Evolutionary conservation across 768 basidiomycete species (phyloP), one percentile per base, ranked within the genome.

Genomic region (Dacryopinax primogenitus): DNA sequence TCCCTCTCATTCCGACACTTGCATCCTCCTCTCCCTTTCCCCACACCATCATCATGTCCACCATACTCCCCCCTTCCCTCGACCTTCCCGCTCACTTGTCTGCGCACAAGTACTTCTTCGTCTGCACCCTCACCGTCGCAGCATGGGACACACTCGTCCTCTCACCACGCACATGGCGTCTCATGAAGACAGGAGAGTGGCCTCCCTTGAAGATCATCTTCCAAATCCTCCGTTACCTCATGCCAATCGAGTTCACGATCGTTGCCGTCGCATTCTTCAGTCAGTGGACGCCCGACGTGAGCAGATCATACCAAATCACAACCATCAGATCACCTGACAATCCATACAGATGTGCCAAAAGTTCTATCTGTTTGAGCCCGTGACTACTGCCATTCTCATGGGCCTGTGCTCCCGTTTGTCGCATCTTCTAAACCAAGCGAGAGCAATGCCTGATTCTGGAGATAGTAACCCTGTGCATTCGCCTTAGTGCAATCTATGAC

Each of bases 61-160:
- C 18, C 41, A 37, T 70, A 11, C 73, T 91, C 7, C 90, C 90
- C 18, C 74, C 79, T 64, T 87, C 84, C 26, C 84, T 92, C 71
- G 78, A 86, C 69, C 82, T 91, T 3, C 81, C 90, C 0, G 81
- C 90, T 1, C 90, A 89, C 73, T 80, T 92, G 35, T 83, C 82
- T 33, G 90, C 90, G 0, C 90, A 91, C 80, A 91, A 92, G 75
- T 92, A 92, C 70, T 90, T 92, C 73, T 83, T 88, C 58, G 90
- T 92, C 68, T 92, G 90, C 78, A 89, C 90, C 0, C 83, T 92
- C 68, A 92, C 90, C 64, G 88, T 92, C 65, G 87, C 89, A 0
- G 90, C 90, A 6, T 92, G 90, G 90, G 90, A 92, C 71, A 85
- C 89, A 35, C 84, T 92, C 70, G 90, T 92, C 35, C 82, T 92